A percentile compares a stretch with the other conserved stretches of the same genome.
Evolutionary conservation across 1,139 yeast genomes (phyloP).

Genomic region (Pichia sp.): DNA sequence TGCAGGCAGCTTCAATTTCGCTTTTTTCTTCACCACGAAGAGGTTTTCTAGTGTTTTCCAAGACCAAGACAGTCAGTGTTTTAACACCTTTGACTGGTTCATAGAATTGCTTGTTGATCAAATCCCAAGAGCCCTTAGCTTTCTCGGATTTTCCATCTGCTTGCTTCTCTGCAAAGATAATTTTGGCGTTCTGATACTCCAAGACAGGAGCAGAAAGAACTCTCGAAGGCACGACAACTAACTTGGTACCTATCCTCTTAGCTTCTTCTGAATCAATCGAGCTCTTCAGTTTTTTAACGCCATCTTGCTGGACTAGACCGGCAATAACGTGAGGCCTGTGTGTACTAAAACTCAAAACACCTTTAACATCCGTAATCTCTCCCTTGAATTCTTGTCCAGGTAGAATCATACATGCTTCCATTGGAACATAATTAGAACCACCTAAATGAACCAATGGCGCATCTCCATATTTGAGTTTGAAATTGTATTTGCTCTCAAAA

Average conservation of each 20-base stretch:
- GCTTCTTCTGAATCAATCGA: constrained; percentile 16
- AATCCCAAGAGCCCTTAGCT: constrained; percentile 27
- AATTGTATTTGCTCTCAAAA: constrained; percentile 17
- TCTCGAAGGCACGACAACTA: constrained; percentile 28
- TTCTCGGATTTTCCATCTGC: constrained; percentile 25
- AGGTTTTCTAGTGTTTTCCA: constrained; percentile 20
- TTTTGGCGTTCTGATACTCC: constrained; percentile 20
- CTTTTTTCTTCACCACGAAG: constrained; percentile 18
- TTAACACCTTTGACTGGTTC: constrained; percentile 20
- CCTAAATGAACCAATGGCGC: constrained; percentile 25
- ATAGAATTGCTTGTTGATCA: constrained; percentile 21
- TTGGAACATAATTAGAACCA: constrained; percentile 25
- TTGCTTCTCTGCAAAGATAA: constrained; percentile 18
- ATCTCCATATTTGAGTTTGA: constrained; percentile 23
- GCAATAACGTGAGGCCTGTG: constrained; percentile 27
- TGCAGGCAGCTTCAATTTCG: constrained; percentile 19
- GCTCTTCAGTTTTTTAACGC: constrained; percentile 17
- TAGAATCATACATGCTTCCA: constrained; percentile 25
- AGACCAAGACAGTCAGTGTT: constrained; percentile 19
- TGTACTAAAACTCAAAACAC: constrained; percentile 24
- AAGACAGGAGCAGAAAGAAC: constrained; percentile 22
- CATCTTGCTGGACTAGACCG: constrained; percentile 26
- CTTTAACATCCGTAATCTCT: constrained; percentile 24
- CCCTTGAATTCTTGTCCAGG: constrained; percentile 28
- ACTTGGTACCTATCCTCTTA: constrained; percentile 21